Evolutionary conservation across 2,329 filamentous ascomycete species (phyloP), one percentile per base, ranked within the genome.

Genomic region (Nothophoma quercina): DNA sequence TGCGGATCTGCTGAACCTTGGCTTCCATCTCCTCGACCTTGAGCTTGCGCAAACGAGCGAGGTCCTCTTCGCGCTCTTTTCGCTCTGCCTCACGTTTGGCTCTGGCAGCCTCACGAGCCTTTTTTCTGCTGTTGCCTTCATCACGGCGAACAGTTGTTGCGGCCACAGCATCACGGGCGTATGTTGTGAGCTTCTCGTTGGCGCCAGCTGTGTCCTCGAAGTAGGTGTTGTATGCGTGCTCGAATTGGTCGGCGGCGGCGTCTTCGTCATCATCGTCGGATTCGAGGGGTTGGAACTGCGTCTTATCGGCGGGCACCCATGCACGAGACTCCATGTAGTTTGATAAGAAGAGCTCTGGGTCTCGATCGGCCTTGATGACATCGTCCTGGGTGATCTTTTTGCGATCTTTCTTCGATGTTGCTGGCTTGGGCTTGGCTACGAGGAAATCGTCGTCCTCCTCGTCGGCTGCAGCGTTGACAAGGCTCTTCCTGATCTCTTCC

Each of bases 301-400:
- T 81, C 33, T 80, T 81, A 44, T 84, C 85, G 8, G 84, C 83
- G 0, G 89, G 85, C 6, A 93, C 84, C 95, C 95, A 99, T 13
- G 93, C 93, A 53, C 93, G 87, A 7, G 93, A 84, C n/a, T 89
- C 85, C 84, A 99, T 85, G 77, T 96, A 99, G 74, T 97, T 96
- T 47, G 91, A 93, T n/a, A 99, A 79, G 72, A 91, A 99, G 1
- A 85, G 88, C 69, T 98, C 93, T 0, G 93, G 95, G 70, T 99
- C 88, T 72, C 91, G 89, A 67, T 96, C 90, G 29, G 95, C 92
- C 52, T 85, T 83, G 39, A 85, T 81, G 34, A 96, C 79, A 48
- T 90, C 81, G 16, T 69, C 56, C 59, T 81, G 81, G 8, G 76
- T 78, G 51, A 82, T 75, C 51, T 69, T 71, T 38, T 59, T 58